Percentiles rank a stretch among this genome's conserved stretches.
Evolutionary conservation across 306 rosid species (phyloP).

Genomic region (Clitoria ternatea): DNA sequence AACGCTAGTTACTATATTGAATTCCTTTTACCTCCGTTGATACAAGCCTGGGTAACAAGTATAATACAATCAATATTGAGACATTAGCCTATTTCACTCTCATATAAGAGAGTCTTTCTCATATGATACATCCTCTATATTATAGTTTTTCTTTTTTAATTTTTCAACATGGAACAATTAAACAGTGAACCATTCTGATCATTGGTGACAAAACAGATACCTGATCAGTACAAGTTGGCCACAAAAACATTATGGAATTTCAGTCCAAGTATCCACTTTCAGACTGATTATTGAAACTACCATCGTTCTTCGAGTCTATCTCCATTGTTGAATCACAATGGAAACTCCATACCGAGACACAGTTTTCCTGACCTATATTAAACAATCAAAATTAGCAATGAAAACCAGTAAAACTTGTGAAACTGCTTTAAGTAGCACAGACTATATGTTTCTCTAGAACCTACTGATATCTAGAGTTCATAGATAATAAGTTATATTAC

Average conservation of each 20-base stretch:
- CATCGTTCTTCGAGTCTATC: conserved; percentile 22
- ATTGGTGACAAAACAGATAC: neutral
- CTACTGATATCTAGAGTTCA: neutral
- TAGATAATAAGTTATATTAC: neutral
- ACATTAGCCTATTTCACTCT: neutral
- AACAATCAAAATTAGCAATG: conserved; percentile 6
- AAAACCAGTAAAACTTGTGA: neutral
- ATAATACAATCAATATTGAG: neutral
- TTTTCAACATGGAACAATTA: neutral
- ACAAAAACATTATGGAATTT: conserved; percentile 14
- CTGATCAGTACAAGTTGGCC: neutral
- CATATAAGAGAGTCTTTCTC: too few species aligned
- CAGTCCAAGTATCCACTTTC: conserved; percentile 27
- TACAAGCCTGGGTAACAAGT: neutral
- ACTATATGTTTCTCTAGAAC: neutral
- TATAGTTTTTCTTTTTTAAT: too few species aligned
- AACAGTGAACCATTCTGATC: conserved; percentile 11
- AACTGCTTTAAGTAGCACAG: neutral
- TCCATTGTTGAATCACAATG: conserved; percentile 44
- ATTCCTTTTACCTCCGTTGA: neutral
- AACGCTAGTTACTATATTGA: neutral
- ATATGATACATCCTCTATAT: too few species aligned
- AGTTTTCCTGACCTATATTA: conserved; percentile 66
- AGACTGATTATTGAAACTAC: conserved; percentile 28
- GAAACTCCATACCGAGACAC: conserved; percentile 90